Evolutionary conservation across 1,139 yeast species (phyloP).

Genomic region (Hyphopichia burtonii): DNA sequence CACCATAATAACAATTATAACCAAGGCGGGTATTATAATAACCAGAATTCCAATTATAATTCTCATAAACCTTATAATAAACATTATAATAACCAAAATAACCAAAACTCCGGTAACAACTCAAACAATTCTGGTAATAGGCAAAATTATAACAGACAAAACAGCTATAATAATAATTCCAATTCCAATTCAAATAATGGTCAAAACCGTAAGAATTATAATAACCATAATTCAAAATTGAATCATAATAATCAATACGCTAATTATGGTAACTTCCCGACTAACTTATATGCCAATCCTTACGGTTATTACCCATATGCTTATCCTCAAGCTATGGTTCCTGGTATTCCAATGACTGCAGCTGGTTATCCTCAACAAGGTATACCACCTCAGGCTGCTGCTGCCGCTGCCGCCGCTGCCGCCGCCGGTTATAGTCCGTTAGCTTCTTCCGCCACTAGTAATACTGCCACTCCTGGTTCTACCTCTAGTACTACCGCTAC

Average conservation of each 20-base stretch:
- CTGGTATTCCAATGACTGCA: constrained; percentile 11
- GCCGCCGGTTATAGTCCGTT: constrained; percentile 9
- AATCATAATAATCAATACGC: constrained; percentile 16
- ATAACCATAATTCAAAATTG: constrained; percentile 14
- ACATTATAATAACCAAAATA: constrained; percentile 1
- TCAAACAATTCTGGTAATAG: background rate
- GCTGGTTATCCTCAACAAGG: constrained; percentile 10
- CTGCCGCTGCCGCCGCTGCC: constrained; percentile 10
- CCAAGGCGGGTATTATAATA: background rate
- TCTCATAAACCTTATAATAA: background rate
- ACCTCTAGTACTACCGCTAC: background rate
- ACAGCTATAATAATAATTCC: background rate
- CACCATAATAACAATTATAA: background rate
- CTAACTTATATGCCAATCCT: constrained; percentile 15
- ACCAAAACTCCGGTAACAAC: background rate
- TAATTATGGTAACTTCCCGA: constrained; percentile 14
- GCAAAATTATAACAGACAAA: constrained; percentile 2
- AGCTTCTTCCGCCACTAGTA: constrained; percentile 6
- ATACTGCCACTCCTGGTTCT: constrained; percentile 12
- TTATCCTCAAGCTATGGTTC: constrained; percentile 14
- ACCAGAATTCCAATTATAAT: background rate
- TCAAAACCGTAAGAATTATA: constrained; percentile 4
- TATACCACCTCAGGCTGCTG: constrained; percentile 11
- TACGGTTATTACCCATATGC: constrained; percentile 19
- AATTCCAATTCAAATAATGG: background rate